Percentiles rank a stretch among this genome's conserved stretches.
phyloP scores from a whole-genome alignment of 176 grass and related monocot genomes.

The Oryza officinalis region DNA sequence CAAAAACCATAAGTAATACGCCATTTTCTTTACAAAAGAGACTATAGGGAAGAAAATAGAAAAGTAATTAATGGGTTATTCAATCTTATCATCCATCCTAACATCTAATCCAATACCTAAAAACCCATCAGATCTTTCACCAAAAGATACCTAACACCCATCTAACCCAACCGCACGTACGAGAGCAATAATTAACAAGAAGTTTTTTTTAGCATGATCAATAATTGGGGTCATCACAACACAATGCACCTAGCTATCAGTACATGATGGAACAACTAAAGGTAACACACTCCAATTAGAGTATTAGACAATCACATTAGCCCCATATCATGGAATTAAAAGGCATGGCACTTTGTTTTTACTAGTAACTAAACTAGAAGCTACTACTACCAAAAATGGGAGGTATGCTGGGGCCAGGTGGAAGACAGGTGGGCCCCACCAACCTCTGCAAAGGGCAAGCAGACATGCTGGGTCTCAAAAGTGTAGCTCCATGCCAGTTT shows the following conservation, averaged over 20 bases:
- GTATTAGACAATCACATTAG: not conserved
- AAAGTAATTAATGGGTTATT: not conserved
- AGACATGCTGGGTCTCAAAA: constrained; percentile 11
- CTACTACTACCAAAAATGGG: not conserved
- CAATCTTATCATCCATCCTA: not conserved
- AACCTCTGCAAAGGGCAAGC: not conserved
- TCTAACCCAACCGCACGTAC: not conserved
- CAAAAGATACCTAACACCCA: not conserved
- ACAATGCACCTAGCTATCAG: not conserved
- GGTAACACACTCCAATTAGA: not conserved
- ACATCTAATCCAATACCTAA: not conserved
- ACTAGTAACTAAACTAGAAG: not conserved
- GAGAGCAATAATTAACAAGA: not conserved
- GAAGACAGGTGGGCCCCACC: not conserved
- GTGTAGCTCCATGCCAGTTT: not conserved
- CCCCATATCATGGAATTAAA: not conserved
- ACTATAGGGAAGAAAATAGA: too few relatives aligned
- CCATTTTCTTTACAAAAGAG: too few relatives aligned
- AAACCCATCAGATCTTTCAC: not conserved
- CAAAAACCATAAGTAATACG: too few relatives aligned
- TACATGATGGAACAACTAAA: not conserved
- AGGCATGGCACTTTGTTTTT: not conserved
- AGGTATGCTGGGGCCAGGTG: not conserved
- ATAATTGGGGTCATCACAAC: not conserved
- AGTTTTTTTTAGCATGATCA: not conserved